Evolutionary conservation across 176 grass and related monocot species (phyloP).

Genomic region (Eragrostis curvula): DNA sequence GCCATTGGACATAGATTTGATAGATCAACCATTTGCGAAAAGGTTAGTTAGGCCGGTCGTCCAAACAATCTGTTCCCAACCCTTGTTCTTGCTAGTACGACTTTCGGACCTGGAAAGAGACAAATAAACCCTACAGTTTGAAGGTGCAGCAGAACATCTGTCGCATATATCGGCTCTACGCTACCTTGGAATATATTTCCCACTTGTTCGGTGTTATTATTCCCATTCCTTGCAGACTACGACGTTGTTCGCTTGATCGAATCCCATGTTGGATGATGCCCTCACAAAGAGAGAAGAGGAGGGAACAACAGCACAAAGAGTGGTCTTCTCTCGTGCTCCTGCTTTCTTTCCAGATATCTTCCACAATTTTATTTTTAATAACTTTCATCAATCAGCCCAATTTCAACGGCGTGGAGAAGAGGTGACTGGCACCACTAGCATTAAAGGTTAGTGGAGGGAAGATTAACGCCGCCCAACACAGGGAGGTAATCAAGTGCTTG

Average conservation of each 20-base stretch:
- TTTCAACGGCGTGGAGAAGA: constrained; percentile 33
- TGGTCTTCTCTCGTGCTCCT: neutral
- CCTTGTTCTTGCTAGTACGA: neutral
- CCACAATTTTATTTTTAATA: neutral
- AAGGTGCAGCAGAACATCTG: neutral
- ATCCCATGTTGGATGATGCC: neutral
- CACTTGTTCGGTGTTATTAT: neutral
- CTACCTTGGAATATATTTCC: constrained; percentile 6
- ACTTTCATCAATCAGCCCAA: neutral
- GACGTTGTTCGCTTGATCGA: neutral
- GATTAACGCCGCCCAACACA: constrained; percentile 5
- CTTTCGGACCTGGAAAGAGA: neutral
- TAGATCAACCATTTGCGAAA: neutral
- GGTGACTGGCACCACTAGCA: constrained; percentile 20
- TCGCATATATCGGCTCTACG: constrained; percentile 3
- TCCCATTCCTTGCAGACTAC: neutral
- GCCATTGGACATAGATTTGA: neutral
- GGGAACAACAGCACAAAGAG: neutral
- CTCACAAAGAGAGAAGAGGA: neutral
- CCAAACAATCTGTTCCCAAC: neutral
- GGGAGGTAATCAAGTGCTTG: constrained; percentile 5
- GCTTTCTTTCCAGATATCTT: neutral
- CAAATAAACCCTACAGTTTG: neutral
- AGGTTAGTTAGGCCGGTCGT: constrained; percentile 4
- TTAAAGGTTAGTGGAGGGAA: neutral